Evolutionary conservation across 75 land plant species (phyloP), one percentile per base, ranked within the genome.

Genomic region (Picea glauca): DNA sequence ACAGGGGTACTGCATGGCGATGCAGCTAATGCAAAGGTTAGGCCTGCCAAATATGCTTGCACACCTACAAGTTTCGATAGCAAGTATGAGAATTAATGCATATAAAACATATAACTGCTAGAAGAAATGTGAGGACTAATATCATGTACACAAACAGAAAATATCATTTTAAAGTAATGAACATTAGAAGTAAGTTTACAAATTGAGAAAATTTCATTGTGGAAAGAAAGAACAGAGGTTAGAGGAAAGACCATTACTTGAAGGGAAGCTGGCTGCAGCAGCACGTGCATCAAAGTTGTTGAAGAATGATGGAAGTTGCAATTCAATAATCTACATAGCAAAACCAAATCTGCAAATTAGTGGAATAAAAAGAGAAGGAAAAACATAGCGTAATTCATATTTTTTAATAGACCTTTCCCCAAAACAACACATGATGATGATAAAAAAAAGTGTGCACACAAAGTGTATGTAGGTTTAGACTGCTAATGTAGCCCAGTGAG

Each of bases 1-100:
- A 97, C 99, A 72, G 99, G 99, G 33, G 98, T 97, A 76, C 99
- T 97, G 86, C 99, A 97, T 74, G 99, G 99, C 26, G 99, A 97
- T 7, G 99, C 99, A 76, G 99, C 99, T 58, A 97, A 85, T 23
- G 99, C 99, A 88, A 97, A 97, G 30, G 99, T 93, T 2, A 97
- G 88, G 17, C 99, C 99, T 75, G 99, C 99, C 78, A 97, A 79
- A 85, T 97, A 97, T 77, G 99, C 99, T 87, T 97, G 99, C 62
- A 91, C 98, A 86, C 99, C 99, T 96, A 78, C 50, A 50, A 17
- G 46, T 65, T 62, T 21, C 17, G 32, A 57, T 31, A 57, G 26
- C 30, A 57, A 58, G 17, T 59, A 17, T 23, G 72, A 58, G n/a
- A 21, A 18, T 62, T 76, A 76, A 58, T 20, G 18, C 18, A 35